Percentiles rank a stretch among this genome's conserved stretches.
phyloP scores from a whole-genome alignment of 805 yeast genomes.

The Metschnikowia koreensis region DNA sequence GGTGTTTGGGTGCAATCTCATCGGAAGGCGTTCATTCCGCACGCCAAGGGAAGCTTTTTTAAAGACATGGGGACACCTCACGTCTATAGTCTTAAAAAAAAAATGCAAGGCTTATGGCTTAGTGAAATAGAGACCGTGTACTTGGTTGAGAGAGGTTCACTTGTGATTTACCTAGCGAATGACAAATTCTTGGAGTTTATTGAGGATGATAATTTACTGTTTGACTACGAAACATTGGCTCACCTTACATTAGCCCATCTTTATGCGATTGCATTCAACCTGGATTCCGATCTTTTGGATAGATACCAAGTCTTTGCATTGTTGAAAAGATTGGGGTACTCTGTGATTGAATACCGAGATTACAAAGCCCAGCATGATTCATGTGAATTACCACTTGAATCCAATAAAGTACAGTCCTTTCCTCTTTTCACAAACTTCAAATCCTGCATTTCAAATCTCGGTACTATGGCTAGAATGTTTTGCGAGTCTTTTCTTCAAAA shows the following conservation, averaged over 20 bases:
- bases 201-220: constrained; percentile 19
- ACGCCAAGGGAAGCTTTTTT: constrained; percentile 69
- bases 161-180: constrained; percentile 28
- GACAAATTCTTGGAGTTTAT: constrained; percentile 23
- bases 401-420: neutral
- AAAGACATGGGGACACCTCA: constrained; percentile 65
- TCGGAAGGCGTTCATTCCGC: constrained; percentile 31
- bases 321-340: constrained; percentile 75
- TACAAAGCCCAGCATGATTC: neutral
- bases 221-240: constrained; percentile 22
- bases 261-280: constrained; percentile 51
- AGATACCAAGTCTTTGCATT: constrained; percentile 67
- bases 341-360: constrained; percentile 35
- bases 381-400: neutral
- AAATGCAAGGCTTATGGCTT: constrained; percentile 43
- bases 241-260: constrained; percentile 62
- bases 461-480: neutral
- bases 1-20: constrained; percentile 46
- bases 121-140: constrained; percentile 70
- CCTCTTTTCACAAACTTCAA: neutral
- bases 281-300: constrained; percentile 42
- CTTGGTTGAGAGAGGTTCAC: constrained; percentile 73
- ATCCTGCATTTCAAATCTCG: neutral
- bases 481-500: neutral
- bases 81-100: constrained; percentile 11